These are phyloP conservation scores for Claviceps sp. DNA, from an alignment of 2,329 filamentous ascomycete genomes.

Conservation along the genomic window DNA sequence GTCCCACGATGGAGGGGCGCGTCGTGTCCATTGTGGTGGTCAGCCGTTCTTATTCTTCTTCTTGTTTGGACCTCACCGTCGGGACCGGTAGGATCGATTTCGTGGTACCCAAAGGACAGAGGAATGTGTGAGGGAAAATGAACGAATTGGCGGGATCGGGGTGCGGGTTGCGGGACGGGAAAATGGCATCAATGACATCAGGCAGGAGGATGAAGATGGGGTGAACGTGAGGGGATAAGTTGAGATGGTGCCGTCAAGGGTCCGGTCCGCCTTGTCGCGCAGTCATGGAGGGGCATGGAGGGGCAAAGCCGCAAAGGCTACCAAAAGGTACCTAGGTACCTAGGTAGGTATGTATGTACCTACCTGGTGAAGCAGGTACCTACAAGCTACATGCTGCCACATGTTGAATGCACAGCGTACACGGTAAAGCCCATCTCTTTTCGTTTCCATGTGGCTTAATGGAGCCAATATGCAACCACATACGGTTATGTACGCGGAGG, in stretches of 20 bases:
- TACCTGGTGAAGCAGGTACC: too few species aligned
- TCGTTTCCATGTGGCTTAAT: too few species aligned
- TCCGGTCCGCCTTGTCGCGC: background rate
- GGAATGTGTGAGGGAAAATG: too few species aligned
- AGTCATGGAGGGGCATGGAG: background rate
- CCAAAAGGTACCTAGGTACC: too few species aligned
- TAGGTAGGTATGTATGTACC: too few species aligned
- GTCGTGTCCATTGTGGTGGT: background rate
- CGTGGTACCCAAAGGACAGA: too few species aligned
- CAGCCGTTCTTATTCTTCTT: background rate
- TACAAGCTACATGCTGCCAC: too few species aligned
- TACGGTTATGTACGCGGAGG: background rate
- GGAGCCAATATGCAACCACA: background rate
- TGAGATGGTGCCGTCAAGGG: background rate
- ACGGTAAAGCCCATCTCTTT: too few species aligned
- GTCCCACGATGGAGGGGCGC: constrained; percentile 60
- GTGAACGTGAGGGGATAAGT: background rate
- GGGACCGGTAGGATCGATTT: too few species aligned
- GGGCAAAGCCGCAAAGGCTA: background rate
- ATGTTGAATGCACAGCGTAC: too few species aligned
- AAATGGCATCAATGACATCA: background rate
- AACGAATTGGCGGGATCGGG: too few species aligned
- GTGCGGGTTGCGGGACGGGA: too few species aligned
- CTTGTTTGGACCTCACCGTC: background rate
- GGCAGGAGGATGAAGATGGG: background rate